Conservation (phyloP, 805 yeast genomes). For the Candida corydali region DNA sequence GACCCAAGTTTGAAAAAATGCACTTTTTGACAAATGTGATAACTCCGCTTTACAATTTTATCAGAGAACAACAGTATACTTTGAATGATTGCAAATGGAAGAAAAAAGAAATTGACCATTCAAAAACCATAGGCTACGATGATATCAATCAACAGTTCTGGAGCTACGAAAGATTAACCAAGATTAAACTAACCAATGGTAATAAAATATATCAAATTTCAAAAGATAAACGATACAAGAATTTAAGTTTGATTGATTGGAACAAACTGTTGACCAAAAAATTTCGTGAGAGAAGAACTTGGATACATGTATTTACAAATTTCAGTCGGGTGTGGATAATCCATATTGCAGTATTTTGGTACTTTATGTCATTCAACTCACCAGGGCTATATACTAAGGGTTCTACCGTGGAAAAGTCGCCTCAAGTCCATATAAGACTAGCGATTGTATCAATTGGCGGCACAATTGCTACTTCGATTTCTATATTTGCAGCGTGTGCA, state of each 20-base stretch:
- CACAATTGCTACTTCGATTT: conserved; percentile 30
- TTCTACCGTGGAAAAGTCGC: conserved; percentile 41
- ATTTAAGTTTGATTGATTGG: conserved; percentile 38
- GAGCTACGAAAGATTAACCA: conserved; percentile 34
- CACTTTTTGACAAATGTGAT: conserved; percentile 38
- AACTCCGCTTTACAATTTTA: conserved; percentile 51
- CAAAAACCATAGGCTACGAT: conserved; percentile 54
- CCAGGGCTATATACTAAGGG: conserved; percentile 45
- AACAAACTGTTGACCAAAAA: conserved; percentile 40
- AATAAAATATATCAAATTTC: conserved; percentile 23
- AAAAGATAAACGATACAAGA: conserved; percentile 24
- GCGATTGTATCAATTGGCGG: conserved; percentile 46
- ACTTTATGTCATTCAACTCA: conserved; percentile 46
- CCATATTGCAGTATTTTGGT: conserved; percentile 50
- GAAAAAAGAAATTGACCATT: conserved; percentile 68
- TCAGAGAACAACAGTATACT: conserved; percentile 66
- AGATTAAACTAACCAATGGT: conserved; percentile 31
- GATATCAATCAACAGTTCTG: conserved; percentile 52
- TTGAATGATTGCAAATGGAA: conserved; percentile 47
- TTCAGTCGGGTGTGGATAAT: conserved; percentile 53
- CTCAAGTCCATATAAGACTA: conserved; percentile 33
- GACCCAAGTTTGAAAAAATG: conserved; percentile 8
- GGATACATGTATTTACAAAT: conserved; percentile 48
- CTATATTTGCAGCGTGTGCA: conserved; percentile 20
- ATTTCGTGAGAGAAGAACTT: conserved; percentile 44